These are phyloP conservation scores for Tricholoma bakamatsutake DNA, from an alignment of 768 basidiomycete genomes.

Conservation along the genomic window DNA sequence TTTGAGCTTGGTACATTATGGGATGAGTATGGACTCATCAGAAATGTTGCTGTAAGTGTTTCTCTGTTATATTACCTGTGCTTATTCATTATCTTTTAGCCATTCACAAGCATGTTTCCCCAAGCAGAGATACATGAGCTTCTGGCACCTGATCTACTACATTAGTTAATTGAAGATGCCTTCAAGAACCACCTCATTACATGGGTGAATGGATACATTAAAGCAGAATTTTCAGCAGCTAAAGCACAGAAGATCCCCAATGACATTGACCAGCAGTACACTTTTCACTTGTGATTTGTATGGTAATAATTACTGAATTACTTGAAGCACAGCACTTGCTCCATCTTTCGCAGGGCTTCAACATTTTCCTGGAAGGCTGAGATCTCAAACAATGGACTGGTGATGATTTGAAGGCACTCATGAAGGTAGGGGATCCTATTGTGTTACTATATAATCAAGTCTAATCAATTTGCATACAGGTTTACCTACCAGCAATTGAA, in stretches of 20 bases:
- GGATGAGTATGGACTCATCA: background rate
- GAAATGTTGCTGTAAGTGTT: background rate
- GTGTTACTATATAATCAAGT: too few relatives aligned
- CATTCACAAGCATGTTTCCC: background rate
- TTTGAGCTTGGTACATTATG: background rate
- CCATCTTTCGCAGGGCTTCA: background rate
- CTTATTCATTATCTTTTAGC: background rate
- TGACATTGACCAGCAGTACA: background rate
- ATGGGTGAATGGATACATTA: background rate
- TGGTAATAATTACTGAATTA: background rate
- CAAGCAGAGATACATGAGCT: background rate
- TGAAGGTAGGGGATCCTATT: too few relatives aligned
- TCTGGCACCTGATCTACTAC: background rate
- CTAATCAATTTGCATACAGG: too few relatives aligned
- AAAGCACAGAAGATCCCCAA: background rate
- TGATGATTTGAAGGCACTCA: too few relatives aligned
- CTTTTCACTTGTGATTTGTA: background rate
- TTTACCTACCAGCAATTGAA: too few relatives aligned
- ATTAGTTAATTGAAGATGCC: background rate
- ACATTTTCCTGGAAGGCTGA: too few relatives aligned
- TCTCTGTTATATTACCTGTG: background rate
- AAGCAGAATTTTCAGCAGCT: background rate
- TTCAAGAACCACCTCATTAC: background rate
- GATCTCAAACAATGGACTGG: too few relatives aligned
- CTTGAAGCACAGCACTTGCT: background rate